A percentile compares a stretch with the other conserved stretches of the same genome.
Conservation (phyloP, 1,284 basidiomycete genomes). For the Ganoderma leucocontextum region DNA sequence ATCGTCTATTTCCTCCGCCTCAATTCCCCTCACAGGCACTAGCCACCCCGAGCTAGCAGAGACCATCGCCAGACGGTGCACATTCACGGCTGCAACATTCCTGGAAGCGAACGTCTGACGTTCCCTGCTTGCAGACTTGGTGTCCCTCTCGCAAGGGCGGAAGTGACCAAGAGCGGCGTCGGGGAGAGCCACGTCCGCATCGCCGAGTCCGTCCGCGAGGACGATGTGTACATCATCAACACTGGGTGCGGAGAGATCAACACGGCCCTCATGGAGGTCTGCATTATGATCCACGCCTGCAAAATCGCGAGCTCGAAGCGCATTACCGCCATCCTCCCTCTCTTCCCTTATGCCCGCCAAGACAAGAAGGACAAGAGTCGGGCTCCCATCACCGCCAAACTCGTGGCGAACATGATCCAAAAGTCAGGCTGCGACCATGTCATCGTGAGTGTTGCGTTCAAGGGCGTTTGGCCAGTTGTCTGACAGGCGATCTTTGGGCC, state of each 20-base stretch:
- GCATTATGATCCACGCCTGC: conserved; percentile 99
- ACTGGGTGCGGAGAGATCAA: conserved; percentile 90
- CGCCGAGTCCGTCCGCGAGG: conserved; percentile 95
- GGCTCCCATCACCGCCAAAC: conserved; percentile 98
- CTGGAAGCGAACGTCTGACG: conserved; percentile 16
- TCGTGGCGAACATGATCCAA: conserved; percentile 99
- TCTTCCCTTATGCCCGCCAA: conserved; percentile 95
- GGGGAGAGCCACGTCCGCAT: conserved; percentile 95
- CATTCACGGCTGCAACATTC: conserved; percentile 4
- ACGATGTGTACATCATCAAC: conserved; percentile 99
- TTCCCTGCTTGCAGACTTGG: conserved; percentile 69
- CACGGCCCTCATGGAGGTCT: conserved; percentile 93
- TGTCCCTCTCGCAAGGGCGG: conserved; percentile 84
- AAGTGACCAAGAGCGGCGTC: conserved; percentile 88
- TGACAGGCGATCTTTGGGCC: conserved; percentile 8
- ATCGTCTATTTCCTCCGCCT: conserved; percentile 24
- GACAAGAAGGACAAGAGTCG: conserved; percentile 99
- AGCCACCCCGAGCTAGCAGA: conserved; percentile 96
- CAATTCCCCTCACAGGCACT: conserved; percentile 63
- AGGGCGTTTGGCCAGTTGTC: neutral
- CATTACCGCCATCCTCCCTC: conserved; percentile 95
- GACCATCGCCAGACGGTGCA: conserved; percentile 90
- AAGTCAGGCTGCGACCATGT: conserved; percentile 98
- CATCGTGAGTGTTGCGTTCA: conserved; percentile 72
- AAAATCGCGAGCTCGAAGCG: conserved; percentile 96